Percentiles rank a stretch among this genome's conserved stretches.
These are phyloP conservation scores for Fusarium sp. DNA, from an alignment of 2,329 filamentous ascomycete species.

Conservation along the genomic window DNA sequence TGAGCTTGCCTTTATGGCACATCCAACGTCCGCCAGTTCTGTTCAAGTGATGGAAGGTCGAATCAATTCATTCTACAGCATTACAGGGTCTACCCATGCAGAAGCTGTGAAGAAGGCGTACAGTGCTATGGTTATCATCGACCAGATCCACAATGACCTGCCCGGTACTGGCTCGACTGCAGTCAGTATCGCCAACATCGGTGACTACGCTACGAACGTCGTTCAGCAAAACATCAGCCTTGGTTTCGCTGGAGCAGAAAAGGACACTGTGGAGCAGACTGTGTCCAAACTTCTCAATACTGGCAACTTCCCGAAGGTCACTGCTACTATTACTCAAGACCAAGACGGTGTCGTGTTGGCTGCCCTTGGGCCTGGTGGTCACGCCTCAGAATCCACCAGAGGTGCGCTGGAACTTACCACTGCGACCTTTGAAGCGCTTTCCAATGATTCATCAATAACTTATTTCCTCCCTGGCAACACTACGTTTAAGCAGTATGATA, in stretches of 20 bases:
- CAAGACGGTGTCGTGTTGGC: not conserved
- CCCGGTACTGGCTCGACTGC: not conserved
- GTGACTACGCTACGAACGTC: not conserved
- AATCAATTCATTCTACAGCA: not conserved
- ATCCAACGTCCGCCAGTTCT: not conserved
- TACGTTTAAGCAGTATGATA: not conserved
- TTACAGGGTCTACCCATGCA: not conserved
- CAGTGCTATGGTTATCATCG: not conserved
- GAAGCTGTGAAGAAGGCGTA: not conserved
- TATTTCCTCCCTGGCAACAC: not conserved
- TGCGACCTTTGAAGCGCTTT: not conserved
- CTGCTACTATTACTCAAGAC: not conserved
- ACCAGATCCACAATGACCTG: not conserved
- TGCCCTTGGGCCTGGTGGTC: not conserved
- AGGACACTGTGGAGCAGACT: not conserved
- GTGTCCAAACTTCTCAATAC: not conserved
- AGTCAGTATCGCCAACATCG: not conserved
- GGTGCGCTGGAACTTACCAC: not conserved
- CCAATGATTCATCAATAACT: not conserved
- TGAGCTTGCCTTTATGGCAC: not conserved
- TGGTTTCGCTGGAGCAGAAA: not conserved
- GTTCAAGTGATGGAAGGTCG: not conserved
- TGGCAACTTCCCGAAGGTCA: not conserved
- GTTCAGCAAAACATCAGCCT: not conserved
- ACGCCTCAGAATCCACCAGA: not conserved